Percentiles rank a stretch among this genome's conserved stretches.
Evolutionary conservation across 75 land plant genomes (phyloP).

Genomic region (Sequoiadendron giganteum): DNA sequence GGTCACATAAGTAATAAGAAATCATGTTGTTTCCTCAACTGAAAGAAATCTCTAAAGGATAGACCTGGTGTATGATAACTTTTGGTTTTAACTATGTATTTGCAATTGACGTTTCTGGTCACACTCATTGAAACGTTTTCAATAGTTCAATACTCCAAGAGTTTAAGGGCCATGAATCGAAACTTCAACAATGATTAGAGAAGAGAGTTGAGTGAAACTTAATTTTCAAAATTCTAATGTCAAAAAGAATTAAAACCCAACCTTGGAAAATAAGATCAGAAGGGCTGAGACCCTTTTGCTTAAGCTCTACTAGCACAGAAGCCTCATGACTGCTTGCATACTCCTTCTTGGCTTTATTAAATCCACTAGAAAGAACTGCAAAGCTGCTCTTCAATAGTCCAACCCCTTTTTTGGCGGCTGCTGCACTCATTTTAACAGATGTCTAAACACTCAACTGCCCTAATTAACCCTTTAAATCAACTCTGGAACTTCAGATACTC

Average conservation of each 20-base stretch:
- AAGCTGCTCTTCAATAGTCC: neutral
- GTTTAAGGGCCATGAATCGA: neutral
- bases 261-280: conserved; percentile 5
- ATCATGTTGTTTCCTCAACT: neutral
- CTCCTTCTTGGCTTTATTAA: conserved; percentile 3
- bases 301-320: neutral
- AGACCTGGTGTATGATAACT: neutral
- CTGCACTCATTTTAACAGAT: neutral
- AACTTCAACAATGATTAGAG: neutral
- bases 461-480: neutral
- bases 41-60: neutral
- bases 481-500: neutral
- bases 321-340: conserved; percentile 11
- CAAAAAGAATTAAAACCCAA: neutral
- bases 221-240: neutral
- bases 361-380: conserved; percentile 2
- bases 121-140: too few species aligned
- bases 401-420: conserved; percentile 6
- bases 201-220: neutral
- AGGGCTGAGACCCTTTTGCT: conserved; percentile 5
- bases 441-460: neutral
- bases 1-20: neutral
- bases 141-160: neutral
- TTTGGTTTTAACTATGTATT: too few species aligned
- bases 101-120: too few species aligned